A percentile compares a stretch with the other conserved stretches of the same genome.
Conservation (phyloP, 345 rosid genomes). For the Eucalyptus cladocalyx region DNA sequence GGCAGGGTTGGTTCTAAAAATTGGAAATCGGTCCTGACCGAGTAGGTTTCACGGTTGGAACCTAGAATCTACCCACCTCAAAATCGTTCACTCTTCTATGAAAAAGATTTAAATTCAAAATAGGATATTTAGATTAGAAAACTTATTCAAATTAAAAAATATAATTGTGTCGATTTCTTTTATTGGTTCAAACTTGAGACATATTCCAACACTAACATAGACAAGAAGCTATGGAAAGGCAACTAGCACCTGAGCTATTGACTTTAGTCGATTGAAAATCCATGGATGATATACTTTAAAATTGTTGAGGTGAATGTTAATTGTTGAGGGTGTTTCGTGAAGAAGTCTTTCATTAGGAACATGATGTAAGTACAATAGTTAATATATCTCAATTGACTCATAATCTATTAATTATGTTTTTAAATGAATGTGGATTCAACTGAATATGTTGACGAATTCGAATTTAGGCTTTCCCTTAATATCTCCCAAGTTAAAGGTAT, state of each 20-base stretch:
- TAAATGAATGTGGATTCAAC: fast-evolving
- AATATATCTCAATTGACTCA: background rate
- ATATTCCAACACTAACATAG: background rate
- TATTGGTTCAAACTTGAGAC: background rate
- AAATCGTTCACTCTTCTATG: background rate
- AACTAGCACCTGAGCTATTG: background rate
- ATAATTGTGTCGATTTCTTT: background rate
- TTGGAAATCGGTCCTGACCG: fast-evolving
- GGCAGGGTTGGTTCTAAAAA: background rate
- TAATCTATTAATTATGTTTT: background rate
- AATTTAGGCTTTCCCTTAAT: background rate
- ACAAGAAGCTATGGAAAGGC: background rate
- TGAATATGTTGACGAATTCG: background rate
- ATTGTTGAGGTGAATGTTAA: background rate
- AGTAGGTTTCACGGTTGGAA: fast-evolving
- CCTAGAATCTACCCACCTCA: background rate
- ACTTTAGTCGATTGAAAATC: background rate
- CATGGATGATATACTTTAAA: background rate
- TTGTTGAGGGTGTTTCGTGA: background rate
- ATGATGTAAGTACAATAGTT: background rate
- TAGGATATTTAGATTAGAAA: background rate
- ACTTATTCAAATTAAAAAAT: background rate
- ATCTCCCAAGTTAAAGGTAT: background rate
- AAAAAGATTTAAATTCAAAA: background rate
- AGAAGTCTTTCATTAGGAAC: background rate